A percentile compares a stretch with the other conserved stretches of the same genome.
phyloP scores from a whole-genome alignment of 257 asterid genomes.

The Solanum chmielewskii region DNA sequence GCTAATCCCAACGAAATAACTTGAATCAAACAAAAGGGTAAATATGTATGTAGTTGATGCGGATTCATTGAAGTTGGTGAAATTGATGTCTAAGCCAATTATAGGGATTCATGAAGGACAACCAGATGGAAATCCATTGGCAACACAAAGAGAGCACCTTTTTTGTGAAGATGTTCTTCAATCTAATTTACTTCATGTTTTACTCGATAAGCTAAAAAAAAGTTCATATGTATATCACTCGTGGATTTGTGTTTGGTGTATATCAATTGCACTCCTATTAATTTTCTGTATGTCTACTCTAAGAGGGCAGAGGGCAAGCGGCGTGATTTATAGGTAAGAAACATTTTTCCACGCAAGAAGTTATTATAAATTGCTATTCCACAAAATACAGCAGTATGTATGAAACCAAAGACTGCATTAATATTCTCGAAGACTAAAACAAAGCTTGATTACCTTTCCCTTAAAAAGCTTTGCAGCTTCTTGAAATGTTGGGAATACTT shows the following conservation, averaged over 20 bases:
- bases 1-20: no score
- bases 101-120: background rate
- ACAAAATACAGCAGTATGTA: background rate
- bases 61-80: background rate
- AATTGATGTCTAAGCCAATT: background rate
- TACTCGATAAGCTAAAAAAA: background rate
- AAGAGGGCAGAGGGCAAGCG: background rate
- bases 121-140: background rate
- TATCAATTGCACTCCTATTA: background rate
- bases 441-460: constrained; percentile 60
- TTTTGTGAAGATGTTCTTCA: background rate
- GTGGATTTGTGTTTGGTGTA: background rate
- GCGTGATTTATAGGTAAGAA: background rate
- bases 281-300: background rate
- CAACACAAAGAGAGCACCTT: background rate
- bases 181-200: background rate
- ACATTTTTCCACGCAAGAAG: background rate
- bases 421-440: background rate
- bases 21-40: background rate
- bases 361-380: background rate
- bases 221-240: background rate
- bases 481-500: constrained; percentile 54
- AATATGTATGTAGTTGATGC: background rate
- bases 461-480: constrained; percentile 87
- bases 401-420: background rate